Conservation (phyloP, 1,284 basidiomycete genomes). For the Naganishia cerealis region DNA sequence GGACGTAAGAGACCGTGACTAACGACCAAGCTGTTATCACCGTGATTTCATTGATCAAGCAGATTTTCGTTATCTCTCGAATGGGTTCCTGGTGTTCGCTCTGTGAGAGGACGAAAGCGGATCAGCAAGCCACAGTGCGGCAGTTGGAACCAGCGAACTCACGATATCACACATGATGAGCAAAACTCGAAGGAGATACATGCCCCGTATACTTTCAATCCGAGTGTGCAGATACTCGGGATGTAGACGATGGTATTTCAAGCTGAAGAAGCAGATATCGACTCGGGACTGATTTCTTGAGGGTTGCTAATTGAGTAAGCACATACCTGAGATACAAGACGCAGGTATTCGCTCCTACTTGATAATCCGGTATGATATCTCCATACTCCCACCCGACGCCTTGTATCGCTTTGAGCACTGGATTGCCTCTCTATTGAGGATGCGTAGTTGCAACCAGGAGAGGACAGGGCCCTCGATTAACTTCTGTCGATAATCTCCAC, state of each 20-base stretch:
- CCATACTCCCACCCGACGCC: constrained; percentile 92
- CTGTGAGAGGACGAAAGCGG: constrained; percentile 53
- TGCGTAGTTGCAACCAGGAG: background rate
- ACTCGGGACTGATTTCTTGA: background rate
- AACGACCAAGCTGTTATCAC: constrained; percentile 90
- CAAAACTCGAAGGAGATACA: constrained; percentile 82
- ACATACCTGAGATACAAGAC: constrained; percentile 81
- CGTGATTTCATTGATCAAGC: constrained; percentile 88
- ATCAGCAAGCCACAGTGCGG: background rate
- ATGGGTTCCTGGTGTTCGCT: constrained; percentile 87
- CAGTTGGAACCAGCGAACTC: constrained; percentile 46
- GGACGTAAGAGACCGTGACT: constrained; percentile 45
- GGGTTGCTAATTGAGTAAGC: background rate
- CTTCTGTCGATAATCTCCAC: no score
- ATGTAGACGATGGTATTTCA: constrained; percentile 93
- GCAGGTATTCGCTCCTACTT: constrained; percentile 93
- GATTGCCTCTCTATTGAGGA: constrained; percentile 72
- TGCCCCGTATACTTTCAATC: constrained; percentile 77
- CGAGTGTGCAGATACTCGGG: constrained; percentile 94
- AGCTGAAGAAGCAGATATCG: constrained; percentile 56
- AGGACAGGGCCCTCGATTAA: background rate
- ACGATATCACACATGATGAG: constrained; percentile 91
- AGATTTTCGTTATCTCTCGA: constrained; percentile 88
- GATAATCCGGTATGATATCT: constrained; percentile 89
- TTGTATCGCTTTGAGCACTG: constrained; percentile 76